Evolutionary conservation across 1,139 yeast species (phyloP), one percentile per base, ranked within the genome.

Genomic region (Zygosaccharomyces sapae): DNA sequence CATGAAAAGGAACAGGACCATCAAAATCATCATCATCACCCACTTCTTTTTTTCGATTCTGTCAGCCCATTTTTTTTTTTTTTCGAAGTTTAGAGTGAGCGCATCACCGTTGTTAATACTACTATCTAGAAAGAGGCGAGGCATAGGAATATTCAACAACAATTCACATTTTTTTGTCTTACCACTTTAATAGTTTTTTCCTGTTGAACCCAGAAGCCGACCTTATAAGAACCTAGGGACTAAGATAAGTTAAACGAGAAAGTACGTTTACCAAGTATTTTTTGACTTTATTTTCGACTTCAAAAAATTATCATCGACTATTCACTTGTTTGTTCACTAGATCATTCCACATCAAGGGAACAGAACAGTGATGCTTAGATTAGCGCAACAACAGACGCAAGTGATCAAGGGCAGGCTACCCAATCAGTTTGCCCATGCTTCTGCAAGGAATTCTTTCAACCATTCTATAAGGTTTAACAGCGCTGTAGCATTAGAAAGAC

Each of bases 371-470:
- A 55, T 56, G 59, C 51, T 56, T 24, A 55, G 61, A 51, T 49
- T 56, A 40, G 61, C 57, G 10, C 59, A 56, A 41, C 40, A 37
- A 12, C 59, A 55, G 39, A 47, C 57, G 9, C 58, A 54, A 40
- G 57, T 55, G 24, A 52, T 55, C 29, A 56, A 56, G 51, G 53
- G 52, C 37, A 53, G 61, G 40, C 56, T 56, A 8, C 56, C 61
- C 7, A 56, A 56, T 42, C 59, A 56, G 46, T 50, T 56, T 39
- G 61, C 55, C 18, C 54, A 55, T 40, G 58, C 57, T 27, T 48
- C 54, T 12, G 53, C 58, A 12, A 48, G 57, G 44, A 51, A 54
- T 40, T 53, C 58, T 9, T 48, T 55, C 29, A 54, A 55, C 48
- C 55, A 53, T 41, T 51, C 56, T 38, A 49, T 56, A 41, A 43